Evolutionary conservation across 192 early-diverging fungal species (phyloP).

Genomic region (Mortierella alpina): DNA sequence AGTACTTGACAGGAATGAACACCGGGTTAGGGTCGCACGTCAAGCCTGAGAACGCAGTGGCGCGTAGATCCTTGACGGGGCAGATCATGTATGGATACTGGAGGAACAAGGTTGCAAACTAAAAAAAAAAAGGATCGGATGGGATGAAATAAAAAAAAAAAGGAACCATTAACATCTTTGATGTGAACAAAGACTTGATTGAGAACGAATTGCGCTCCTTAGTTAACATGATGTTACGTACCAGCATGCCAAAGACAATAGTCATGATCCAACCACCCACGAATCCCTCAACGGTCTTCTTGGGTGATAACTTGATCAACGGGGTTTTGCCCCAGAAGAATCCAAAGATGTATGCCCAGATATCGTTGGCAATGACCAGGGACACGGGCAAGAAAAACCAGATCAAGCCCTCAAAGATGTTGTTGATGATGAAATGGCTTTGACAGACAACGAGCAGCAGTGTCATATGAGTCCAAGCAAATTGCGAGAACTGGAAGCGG

Average conservation of each 20-base stretch:
- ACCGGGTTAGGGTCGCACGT: slow-evolving; percentile 69
- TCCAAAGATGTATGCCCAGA: slow-evolving; percentile 95
- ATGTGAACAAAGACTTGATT: not conserved
- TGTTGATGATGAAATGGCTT: slow-evolving; percentile 96
- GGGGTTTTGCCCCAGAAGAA: slow-evolving; percentile 94
- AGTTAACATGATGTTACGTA: slow-evolving; percentile 39
- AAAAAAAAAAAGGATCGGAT: not conserved
- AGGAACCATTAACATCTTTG: not conserved
- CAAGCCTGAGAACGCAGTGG: slow-evolving; percentile 59
- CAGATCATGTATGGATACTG: slow-evolving; percentile 69
- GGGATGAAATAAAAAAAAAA: slow-evolving; percentile 1
- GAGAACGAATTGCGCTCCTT: not conserved
- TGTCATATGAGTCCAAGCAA: slow-evolving; percentile 98
- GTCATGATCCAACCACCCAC: slow-evolving; percentile 90
- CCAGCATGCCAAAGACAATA: slow-evolving; percentile 85
- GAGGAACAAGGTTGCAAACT: slow-evolving; percentile 63
- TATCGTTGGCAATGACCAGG: slow-evolving; percentile 95
- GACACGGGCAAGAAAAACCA: slow-evolving; percentile 95
- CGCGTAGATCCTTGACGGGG: slow-evolving; percentile 64
- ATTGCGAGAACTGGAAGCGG: slow-evolving; percentile 95
- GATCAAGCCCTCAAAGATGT: slow-evolving; percentile 97
- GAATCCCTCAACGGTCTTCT: slow-evolving; percentile 99
- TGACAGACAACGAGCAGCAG: slow-evolving; percentile 91
- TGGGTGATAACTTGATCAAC: slow-evolving; percentile 92
- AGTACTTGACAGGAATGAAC: slow-evolving; percentile 56